These are phyloP conservation scores for Breviolum minutum DNA, from an alignment of 73 alveolate species.

Conservation along the genomic window DNA sequence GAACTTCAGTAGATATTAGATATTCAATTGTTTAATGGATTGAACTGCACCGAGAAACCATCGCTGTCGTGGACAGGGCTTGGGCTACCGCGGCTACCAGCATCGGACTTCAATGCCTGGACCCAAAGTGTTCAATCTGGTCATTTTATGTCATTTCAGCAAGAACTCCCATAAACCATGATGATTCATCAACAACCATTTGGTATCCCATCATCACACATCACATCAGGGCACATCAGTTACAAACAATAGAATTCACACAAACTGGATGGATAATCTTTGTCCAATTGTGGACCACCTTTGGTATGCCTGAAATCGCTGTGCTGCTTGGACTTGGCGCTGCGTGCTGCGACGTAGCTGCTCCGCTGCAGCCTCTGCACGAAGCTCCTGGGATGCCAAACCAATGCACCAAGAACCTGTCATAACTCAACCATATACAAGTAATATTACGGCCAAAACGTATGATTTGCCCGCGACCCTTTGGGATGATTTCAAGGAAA, in stretches of 20 bases:
- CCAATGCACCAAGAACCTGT: neutral
- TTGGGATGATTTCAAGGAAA: too few relatives aligned
- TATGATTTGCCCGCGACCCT: too few relatives aligned
- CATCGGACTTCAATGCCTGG: too few relatives aligned
- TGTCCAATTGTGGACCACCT: neutral
- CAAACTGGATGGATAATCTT: too few relatives aligned
- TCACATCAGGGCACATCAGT: neutral
- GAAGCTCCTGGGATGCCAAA: conserved; percentile 7
- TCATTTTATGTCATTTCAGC: too few relatives aligned
- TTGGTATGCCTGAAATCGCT: neutral
- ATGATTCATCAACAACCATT: too few relatives aligned
- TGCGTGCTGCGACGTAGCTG: conserved; percentile 28
- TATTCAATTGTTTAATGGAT: too few relatives aligned
- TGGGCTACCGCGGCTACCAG: neutral
- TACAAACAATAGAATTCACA: neutral
- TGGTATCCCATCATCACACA: too few relatives aligned
- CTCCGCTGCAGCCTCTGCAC: conserved; percentile 30
- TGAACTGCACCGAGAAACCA: neutral
- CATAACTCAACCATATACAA: too few relatives aligned
- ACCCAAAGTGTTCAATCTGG: too few relatives aligned
- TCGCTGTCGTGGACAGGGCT: conserved; percentile 4
- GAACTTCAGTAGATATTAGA: neutral
- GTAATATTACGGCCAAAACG: too few relatives aligned
- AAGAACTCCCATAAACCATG: too few relatives aligned
- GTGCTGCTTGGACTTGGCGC: conserved; percentile 35